phyloP scores from a whole-genome alignment of 73 alveolate genomes.

The Tetrahymena malaccensis region DNA sequence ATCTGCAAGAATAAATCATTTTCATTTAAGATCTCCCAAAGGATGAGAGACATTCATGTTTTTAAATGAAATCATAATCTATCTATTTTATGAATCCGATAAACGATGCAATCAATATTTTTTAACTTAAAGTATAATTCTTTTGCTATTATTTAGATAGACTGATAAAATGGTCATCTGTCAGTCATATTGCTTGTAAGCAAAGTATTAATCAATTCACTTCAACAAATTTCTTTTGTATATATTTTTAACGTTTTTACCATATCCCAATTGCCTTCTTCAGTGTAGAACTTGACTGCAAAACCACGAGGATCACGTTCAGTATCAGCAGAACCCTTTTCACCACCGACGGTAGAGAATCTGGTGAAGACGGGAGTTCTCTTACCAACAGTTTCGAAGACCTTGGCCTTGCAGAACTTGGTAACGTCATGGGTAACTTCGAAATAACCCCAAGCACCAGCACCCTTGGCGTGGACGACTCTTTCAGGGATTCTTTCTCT shows the following conservation, averaged over 20 bases:
- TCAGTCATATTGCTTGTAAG: not conserved
- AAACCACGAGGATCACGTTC: slow-evolving; percentile 89
- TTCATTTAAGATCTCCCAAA: not conserved
- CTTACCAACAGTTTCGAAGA: slow-evolving; percentile 69
- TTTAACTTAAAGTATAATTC: not conserved
- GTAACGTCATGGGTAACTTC: slow-evolving; percentile 86
- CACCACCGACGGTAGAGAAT: slow-evolving; percentile 87
- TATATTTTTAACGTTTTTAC: slow-evolving; percentile 3
- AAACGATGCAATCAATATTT: no score
- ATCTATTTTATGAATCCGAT: no score
- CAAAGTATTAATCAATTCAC: not conserved
- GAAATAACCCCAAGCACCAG: slow-evolving; percentile 89
- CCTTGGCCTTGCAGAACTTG: slow-evolving; percentile 73
- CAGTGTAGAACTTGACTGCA: slow-evolving; percentile 88
- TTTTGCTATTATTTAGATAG: not conserved
- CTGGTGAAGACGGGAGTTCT: slow-evolving; percentile 79
- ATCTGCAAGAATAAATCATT: no score
- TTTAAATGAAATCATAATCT: no score
- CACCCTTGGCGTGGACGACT: slow-evolving; percentile 93
- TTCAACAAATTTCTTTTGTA: not conserved
- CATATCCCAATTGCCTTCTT: slow-evolving; percentile 89
- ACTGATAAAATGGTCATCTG: no score
- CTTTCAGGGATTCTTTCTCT: slow-evolving; percentile 93
- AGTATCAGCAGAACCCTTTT: slow-evolving; percentile 80
- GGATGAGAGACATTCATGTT: no score